Conservation (phyloP, 2,329 filamentous ascomycete genomes). For the Colletotrichum horii region DNA sequence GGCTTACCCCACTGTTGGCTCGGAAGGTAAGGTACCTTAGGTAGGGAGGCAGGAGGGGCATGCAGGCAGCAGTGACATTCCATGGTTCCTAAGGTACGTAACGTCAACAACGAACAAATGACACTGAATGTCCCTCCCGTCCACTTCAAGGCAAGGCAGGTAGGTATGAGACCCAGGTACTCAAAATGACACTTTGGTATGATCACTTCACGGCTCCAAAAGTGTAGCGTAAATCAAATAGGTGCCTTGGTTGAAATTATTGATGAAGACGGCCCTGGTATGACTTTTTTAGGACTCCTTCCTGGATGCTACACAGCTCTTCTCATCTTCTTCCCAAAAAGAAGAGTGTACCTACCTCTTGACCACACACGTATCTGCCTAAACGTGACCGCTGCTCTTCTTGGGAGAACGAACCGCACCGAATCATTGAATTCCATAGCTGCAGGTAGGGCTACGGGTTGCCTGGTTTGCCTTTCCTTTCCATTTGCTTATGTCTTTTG, state of each 20-base stretch:
- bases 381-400: background rate
- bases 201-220: background rate
- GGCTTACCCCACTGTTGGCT: background rate
- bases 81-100: background rate
- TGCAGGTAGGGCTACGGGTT: background rate
- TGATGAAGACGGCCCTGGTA: background rate
- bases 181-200: background rate
- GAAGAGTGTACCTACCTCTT: background rate
- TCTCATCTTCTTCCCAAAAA: background rate
- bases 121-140: background rate
- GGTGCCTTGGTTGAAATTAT: background rate
- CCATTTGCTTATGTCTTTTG: background rate
- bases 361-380: background rate
- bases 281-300: background rate
- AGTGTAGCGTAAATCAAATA: background rate
- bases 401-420: background rate
- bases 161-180: background rate
- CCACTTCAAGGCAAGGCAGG: background rate
- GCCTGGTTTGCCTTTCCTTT: background rate
- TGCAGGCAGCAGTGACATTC: background rate
- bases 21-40: background rate
- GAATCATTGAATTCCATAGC: background rate
- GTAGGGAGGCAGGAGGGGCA: background rate
- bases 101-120: background rate
- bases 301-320: background rate